A percentile compares a stretch with the other conserved stretches of the same genome.
These are phyloP conservation scores for Fusarium falciforme DNA, from an alignment of 2,329 filamentous ascomycete species.

Conservation along the genomic window DNA sequence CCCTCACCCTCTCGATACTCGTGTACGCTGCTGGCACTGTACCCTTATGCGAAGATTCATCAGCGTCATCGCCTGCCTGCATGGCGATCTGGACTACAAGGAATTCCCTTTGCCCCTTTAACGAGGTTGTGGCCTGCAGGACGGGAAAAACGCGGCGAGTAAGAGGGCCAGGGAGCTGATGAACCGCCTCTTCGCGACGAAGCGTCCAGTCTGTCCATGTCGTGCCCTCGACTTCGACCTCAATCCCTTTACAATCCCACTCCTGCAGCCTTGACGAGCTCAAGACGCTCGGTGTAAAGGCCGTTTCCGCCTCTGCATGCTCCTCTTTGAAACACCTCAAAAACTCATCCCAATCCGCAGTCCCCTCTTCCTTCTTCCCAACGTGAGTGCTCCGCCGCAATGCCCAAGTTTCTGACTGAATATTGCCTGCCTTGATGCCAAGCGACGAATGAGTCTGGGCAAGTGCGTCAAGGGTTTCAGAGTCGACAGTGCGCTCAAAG, in stretches of 20 bases:
- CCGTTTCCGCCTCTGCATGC: conserved; percentile 54
- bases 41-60: conserved; percentile 53
- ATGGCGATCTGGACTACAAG: conserved; percentile 69
- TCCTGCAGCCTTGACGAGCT: conserved; percentile 51
- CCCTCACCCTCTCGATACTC: conserved; percentile 71
- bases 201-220: conserved; percentile 62
- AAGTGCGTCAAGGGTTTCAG: conserved; percentile 55
- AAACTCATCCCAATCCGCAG: conserved; percentile 75
- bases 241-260: conserved; percentile 59
- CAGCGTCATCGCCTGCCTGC: conserved; percentile 46
- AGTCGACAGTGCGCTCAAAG: conserved; percentile 61
- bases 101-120: conserved; percentile 58
- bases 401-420: conserved; percentile 68
- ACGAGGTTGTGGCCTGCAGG: conserved; percentile 68
- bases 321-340: conserved; percentile 65
- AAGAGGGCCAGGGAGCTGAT: conserved; percentile 70
- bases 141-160: conserved; percentile 74
- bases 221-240: conserved; percentile 51
- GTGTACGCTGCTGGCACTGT: conserved; percentile 70
- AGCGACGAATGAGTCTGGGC: conserved; percentile 49
- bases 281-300: conserved; percentile 54
- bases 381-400: conserved; percentile 72
- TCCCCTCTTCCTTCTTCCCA: conserved; percentile 60
- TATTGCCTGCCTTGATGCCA: conserved; percentile 29
- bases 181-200: conserved; percentile 72